Conservation (phyloP, 139 green algal species). For the Gonium pectorale region DNA sequence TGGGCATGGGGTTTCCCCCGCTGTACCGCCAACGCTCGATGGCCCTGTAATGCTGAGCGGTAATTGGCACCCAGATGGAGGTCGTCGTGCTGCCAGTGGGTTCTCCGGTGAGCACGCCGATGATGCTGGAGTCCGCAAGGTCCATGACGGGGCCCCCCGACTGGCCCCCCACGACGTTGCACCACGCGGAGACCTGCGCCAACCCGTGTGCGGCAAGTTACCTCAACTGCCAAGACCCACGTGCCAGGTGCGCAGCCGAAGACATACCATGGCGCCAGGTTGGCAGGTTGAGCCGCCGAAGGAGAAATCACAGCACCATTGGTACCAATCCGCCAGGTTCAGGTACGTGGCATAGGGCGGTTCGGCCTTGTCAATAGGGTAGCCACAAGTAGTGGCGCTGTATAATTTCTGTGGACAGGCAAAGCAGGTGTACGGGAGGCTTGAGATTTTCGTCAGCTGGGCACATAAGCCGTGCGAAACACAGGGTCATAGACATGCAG, state of each 20-base stretch:
- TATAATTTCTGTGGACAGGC: slow-evolving; percentile 28
- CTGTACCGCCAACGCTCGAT: slow-evolving; percentile 11
- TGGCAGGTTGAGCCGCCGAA: background rate
- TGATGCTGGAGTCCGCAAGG: background rate
- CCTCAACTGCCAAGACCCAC: too few species aligned
- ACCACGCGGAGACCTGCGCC: background rate
- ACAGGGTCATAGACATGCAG: too few species aligned
- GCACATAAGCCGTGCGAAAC: too few species aligned
- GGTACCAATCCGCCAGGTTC: background rate
- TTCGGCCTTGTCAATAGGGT: background rate
- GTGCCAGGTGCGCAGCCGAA: too few species aligned
- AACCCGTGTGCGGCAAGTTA: too few species aligned
- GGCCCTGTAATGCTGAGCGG: slow-evolving; percentile 3
- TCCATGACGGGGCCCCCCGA: background rate
- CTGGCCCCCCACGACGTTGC: background rate
- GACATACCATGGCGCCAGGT: background rate
- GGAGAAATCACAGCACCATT: slow-evolving; percentile 12
- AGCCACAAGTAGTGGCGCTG: slow-evolving; percentile 2
- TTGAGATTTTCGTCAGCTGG: too few species aligned
- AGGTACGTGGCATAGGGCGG: background rate
- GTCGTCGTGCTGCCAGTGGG: background rate
- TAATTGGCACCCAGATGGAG: slow-evolving; percentile 10
- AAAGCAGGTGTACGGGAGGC: too few species aligned
- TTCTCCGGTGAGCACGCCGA: background rate
- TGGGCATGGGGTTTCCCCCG: background rate